A percentile compares a stretch with the other conserved stretches of the same genome.
Conservation (phyloP, 306 rosid species). For the Prunus padus region DNA sequence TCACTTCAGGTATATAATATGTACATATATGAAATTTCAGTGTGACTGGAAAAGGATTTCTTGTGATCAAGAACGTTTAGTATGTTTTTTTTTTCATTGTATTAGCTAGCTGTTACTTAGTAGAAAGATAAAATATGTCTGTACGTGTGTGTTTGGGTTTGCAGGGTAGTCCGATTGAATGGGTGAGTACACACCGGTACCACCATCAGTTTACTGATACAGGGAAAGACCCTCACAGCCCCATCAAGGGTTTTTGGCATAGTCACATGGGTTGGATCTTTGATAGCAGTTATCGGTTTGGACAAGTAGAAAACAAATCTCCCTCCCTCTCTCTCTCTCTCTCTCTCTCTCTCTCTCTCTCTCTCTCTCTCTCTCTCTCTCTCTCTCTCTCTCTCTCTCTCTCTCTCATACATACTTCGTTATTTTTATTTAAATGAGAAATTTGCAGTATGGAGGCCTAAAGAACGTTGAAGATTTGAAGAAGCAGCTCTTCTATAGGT, state of each 20-base stretch:
- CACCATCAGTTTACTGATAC: slow-evolving; percentile 85
- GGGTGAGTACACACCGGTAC: slow-evolving; percentile 89
- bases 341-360: no score
- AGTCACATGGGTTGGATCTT: slow-evolving; percentile 81
- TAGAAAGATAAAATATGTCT: neutral
- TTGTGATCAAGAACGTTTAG: no score
- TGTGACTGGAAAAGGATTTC: no score
- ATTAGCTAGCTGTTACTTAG: no score
- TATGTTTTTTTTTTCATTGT: neutral
- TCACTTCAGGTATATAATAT: slow-evolving; percentile 59
- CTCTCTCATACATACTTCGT: no score
- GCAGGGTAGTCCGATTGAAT: slow-evolving; percentile 80
- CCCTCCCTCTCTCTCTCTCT: neutral
- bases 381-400: no score
- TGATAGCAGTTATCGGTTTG: slow-evolving; percentile 45
- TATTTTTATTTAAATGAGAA: neutral
- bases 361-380: neutral
- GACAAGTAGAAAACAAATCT: slow-evolving; percentile 44
- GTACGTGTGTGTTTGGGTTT: slow-evolving; percentile 5
- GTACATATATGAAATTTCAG: no score
- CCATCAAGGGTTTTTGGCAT: slow-evolving; percentile 80
- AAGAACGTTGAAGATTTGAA: slow-evolving; percentile 68
- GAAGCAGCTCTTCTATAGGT: slow-evolving; percentile 66
- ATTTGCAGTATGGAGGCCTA: slow-evolving; percentile 63
- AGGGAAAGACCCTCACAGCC: slow-evolving; percentile 79